phyloP scores from a whole-genome alignment of 1,139 yeast species.

The Tardiomyces depauwii region DNA sequence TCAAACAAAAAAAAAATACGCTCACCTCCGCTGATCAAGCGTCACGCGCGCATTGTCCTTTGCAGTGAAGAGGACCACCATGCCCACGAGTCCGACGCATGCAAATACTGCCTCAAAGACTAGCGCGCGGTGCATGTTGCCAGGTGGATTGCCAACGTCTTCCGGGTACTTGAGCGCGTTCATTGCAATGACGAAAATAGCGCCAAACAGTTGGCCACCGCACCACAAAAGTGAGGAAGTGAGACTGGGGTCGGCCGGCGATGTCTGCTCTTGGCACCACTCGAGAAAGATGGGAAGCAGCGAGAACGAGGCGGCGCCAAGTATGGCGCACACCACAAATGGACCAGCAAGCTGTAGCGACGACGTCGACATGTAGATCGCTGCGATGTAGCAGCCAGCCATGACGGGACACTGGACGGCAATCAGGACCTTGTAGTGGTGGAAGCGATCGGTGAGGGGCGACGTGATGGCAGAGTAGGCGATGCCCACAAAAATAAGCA shows the following conservation, averaged over 20 bases:
- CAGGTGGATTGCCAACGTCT: conserved; percentile 22
- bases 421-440: conserved; percentile 17
- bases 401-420: conserved; percentile 20
- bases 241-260: conserved; percentile 25
- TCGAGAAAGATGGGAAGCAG: conserved; percentile 25
- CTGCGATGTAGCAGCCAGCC: conserved; percentile 22
- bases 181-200: conserved; percentile 25
- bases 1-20: no score
- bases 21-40: conserved; percentile 8
- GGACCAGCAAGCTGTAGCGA: conserved; percentile 21
- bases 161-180: conserved; percentile 20
- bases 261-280: conserved; percentile 26
- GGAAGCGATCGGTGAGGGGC: conserved; percentile 23
- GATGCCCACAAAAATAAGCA: conserved; percentile 23
- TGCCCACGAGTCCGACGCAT: conserved; percentile 16
- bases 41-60: conserved; percentile 12
- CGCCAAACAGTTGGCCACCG: conserved; percentile 27
- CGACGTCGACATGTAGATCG: conserved; percentile 21
- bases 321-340: conserved; percentile 22
- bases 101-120: conserved; percentile 26
- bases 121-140: conserved; percentile 23
- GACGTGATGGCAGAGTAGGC: conserved; percentile 23
- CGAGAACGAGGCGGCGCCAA: conserved; percentile 26
- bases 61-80: conserved; percentile 10
- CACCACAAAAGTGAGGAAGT: conserved; percentile 24